phyloP scores from a whole-genome alignment of 768 basidiomycete species.

The Melanogaster broomeanus region DNA sequence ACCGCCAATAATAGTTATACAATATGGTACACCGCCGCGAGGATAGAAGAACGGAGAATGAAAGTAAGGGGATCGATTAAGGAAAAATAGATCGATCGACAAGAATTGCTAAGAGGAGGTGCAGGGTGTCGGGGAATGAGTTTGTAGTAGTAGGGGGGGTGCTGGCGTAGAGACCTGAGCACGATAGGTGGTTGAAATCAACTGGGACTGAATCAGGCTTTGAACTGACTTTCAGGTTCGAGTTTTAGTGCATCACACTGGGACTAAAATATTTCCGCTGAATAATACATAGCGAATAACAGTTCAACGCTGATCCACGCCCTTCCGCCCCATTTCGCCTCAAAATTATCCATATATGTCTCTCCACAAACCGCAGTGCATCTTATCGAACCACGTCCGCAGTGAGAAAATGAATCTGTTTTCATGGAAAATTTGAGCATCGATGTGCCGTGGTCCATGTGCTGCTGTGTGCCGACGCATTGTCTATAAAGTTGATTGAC shows the following conservation, averaged over 20 bases:
- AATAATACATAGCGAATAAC: conserved; percentile 17
- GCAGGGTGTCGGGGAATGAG: conserved; percentile 4
- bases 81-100: conserved; percentile 16
- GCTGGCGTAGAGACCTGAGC: not conserved
- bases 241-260: conserved; percentile 22
- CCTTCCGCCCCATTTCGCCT: not conserved
- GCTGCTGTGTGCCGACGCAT: not conserved
- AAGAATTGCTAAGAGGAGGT: not conserved
- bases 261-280: conserved; percentile 27
- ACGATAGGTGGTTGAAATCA: conserved; percentile 1
- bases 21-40: conserved; percentile 15
- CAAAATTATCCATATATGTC: not conserved
- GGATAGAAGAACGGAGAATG: conserved; percentile 18
- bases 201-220: conserved; percentile 3
- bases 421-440: not conserved
- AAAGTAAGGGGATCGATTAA: conserved; percentile 14
- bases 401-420: not conserved
- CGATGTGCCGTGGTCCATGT: conserved; percentile 3
- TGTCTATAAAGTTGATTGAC: conserved; percentile 12
- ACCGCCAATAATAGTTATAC: conserved; percentile 21
- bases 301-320: not conserved
- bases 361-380: not conserved
- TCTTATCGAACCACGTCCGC: not conserved
- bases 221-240: conserved; percentile 11
- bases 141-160: not conserved